phyloP scores from a whole-genome alignment of 2,329 filamentous ascomycete genomes.

The Nemania serpens region DNA sequence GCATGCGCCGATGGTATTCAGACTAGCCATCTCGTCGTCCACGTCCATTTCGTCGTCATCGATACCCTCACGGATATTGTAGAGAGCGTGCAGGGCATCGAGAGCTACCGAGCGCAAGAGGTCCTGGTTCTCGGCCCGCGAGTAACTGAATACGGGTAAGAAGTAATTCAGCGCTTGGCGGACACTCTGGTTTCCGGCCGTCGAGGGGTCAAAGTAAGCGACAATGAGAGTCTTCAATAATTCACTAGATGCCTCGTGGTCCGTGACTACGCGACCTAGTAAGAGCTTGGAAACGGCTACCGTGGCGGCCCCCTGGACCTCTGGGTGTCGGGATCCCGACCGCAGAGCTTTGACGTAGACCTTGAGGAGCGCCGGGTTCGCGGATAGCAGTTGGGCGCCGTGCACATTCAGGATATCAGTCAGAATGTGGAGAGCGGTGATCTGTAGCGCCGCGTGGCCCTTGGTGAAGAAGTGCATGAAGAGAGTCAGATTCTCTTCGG shows the following conservation, averaged over 20 bases:
- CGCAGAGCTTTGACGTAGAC: constrained; percentile 84
- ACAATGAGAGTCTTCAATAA: constrained; percentile 85
- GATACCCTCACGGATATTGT: constrained; percentile 71
- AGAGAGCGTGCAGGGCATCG: constrained; percentile 74
- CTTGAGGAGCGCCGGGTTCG: constrained; percentile 74
- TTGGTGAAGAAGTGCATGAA: constrained; percentile 97
- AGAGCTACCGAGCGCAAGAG: constrained; percentile 78
- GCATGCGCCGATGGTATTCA: constrained; percentile 78
- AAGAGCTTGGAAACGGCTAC: constrained; percentile 85
- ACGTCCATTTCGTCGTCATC: constrained; percentile 78
- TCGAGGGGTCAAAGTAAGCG: constrained; percentile 88
- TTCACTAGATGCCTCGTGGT: constrained; percentile 68
- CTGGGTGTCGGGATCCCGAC: constrained; percentile 67
- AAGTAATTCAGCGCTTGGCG: constrained; percentile 91
- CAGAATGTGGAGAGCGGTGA: constrained; percentile 87
- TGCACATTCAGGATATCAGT: constrained; percentile 92
- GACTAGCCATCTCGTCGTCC: constrained; percentile 76
- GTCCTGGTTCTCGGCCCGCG: constrained; percentile 78
- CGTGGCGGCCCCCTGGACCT: constrained; percentile 81
- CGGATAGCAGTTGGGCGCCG: constrained; percentile 74
- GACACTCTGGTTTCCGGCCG: constrained; percentile 77
- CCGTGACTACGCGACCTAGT: constrained; percentile 76
- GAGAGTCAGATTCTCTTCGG: constrained; percentile 86
- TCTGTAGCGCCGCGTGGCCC: constrained; percentile 86
- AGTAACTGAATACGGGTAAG: constrained; percentile 92